Percentiles rank a stretch among this genome's conserved stretches.
These are phyloP conservation scores for Sequoiadendron giganteum DNA, from an alignment of 75 land plant genomes.

Conservation along the genomic window DNA sequence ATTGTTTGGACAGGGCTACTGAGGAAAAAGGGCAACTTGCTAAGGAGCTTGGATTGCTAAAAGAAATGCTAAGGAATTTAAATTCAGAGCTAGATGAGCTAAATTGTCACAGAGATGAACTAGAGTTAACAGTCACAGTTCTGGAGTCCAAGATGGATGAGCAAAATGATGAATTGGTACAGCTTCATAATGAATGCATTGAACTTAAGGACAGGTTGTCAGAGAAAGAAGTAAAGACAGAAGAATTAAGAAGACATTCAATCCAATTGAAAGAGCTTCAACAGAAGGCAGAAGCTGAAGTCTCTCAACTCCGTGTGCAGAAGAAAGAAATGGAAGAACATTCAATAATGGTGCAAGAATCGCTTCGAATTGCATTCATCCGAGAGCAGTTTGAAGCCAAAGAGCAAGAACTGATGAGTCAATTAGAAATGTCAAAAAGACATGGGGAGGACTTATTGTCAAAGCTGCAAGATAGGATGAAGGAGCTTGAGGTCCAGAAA, in stretches of 20 bases:
- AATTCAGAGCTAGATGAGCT: conserved; percentile 30
- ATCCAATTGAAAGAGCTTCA: conserved; percentile 59
- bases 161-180: conserved; percentile 36
- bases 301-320: conserved; percentile 20
- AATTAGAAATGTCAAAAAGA: conserved; percentile 49
- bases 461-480: conserved; percentile 56
- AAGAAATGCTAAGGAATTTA: conserved; percentile 12
- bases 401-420: conserved; percentile 50
- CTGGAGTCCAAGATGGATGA: conserved; percentile 29
- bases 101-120: conserved; percentile 27
- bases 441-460: conserved; percentile 62
- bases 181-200: conserved; percentile 23
- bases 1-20: background rate
- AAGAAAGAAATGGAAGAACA: conserved; percentile 36
- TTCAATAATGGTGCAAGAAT: conserved; percentile 33
- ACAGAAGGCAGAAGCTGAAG: conserved; percentile 53
- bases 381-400: conserved; percentile 59
- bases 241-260: conserved; percentile 56
- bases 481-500: conserved; percentile 55
- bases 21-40: conserved; percentile 18
- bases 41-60: conserved; percentile 26
- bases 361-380: conserved; percentile 59
- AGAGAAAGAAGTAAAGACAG: conserved; percentile 58
- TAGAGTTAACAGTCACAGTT: conserved; percentile 30
- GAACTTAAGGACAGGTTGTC: conserved; percentile 44